phyloP scores from a whole-genome alignment of 2,329 filamentous ascomycete genomes.

The Fusarium musae region DNA sequence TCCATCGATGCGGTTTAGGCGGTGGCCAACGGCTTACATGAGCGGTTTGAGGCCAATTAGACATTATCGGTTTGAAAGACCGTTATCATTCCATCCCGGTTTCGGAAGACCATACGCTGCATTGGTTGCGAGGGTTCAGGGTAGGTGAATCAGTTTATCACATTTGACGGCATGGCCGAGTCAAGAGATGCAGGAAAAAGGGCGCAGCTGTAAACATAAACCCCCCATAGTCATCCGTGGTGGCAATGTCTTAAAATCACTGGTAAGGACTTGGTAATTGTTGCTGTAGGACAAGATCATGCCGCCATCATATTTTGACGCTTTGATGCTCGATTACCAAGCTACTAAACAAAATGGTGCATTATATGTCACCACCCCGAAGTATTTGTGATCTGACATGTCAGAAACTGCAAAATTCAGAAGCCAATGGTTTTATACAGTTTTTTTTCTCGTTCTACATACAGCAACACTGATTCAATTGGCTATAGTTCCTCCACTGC shows the following conservation, averaged over 20 bases:
- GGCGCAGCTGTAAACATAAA: neutral
- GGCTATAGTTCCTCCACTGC: neutral
- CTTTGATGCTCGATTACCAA: no score
- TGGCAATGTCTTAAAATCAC: neutral
- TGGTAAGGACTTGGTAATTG: rapidly evolving
- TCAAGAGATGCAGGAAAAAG: neutral
- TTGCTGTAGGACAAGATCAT: neutral
- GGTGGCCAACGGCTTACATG: neutral
- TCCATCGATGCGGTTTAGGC: neutral
- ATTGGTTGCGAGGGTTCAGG: neutral
- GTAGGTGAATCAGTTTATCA: neutral
- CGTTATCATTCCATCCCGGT: neutral
- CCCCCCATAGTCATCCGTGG: neutral
- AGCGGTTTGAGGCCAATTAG: neutral
- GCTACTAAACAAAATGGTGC: no score
- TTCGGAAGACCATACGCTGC: neutral
- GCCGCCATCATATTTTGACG: neutral
- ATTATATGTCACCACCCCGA: no score
- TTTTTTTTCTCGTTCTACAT: no score
- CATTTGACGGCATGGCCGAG: neutral
- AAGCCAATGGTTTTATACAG: neutral
- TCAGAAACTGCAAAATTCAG: neutral
- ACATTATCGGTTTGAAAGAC: neutral
- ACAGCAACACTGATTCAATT: neutral
- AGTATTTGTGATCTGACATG: neutral